These are phyloP conservation scores for Erodium trifolium DNA, from an alignment of 441 rosid genomes.

Conservation along the genomic window DNA sequence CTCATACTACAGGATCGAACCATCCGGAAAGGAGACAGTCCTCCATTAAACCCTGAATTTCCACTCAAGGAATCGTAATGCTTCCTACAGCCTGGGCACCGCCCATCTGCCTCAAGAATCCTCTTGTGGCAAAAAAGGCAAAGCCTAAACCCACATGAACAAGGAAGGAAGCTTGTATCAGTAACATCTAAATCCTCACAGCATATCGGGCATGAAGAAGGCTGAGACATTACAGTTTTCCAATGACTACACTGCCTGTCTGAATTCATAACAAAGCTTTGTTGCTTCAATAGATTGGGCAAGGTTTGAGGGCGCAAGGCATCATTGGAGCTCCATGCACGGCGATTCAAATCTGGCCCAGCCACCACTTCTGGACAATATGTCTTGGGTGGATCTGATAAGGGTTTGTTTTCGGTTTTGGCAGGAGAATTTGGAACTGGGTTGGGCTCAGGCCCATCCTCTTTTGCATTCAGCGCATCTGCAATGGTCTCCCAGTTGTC, in stretches of 20 bases:
- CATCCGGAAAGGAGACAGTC: conserved; percentile 14
- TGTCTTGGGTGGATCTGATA: conserved; percentile 8
- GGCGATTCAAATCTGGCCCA: conserved; percentile 19
- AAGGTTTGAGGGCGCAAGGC: conserved; percentile 34
- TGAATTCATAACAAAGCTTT: conserved; percentile 20
- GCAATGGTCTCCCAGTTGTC: conserved; percentile 58
- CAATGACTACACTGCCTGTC: conserved; percentile 24
- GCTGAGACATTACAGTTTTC: conserved; percentile 18
- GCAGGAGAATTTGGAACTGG: conserved; percentile 7
- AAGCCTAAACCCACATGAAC: conserved; percentile 44
- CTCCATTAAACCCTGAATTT: conserved; percentile 15
- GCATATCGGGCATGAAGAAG: conserved; percentile 42
- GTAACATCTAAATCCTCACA: conserved; percentile 44
- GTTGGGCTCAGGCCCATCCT: conserved; percentile 13
- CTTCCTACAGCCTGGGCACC: conserved; percentile 53
- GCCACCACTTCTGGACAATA: not conserved
- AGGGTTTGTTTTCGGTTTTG: conserved; percentile 8
- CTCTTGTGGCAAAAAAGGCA: conserved; percentile 56
- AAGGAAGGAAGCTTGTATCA: conserved; percentile 44
- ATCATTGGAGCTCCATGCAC: conserved; percentile 43
- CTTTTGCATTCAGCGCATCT: conserved; percentile 39
- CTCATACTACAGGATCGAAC: conserved; percentile 23
- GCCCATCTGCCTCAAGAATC: conserved; percentile 44
- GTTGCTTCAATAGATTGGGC: conserved; percentile 34
- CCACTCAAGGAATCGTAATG: conserved; percentile 22